Evolutionary conservation across 345 rosid species (phyloP), one percentile per base, ranked within the genome.

Genomic region (Crucihimalaya himalaica): DNA sequence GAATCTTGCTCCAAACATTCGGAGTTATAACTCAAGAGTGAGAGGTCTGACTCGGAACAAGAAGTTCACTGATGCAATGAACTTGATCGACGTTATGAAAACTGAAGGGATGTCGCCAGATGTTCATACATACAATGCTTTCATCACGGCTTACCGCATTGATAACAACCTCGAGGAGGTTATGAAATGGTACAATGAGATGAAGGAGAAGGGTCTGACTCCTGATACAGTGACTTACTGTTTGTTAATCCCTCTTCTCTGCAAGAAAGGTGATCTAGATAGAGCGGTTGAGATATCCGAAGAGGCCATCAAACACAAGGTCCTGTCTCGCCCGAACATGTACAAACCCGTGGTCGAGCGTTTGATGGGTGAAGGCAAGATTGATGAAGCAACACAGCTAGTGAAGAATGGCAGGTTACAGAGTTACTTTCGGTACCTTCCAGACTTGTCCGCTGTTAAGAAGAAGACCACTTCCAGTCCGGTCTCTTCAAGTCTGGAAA

Each of bases 1-100:
- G 79, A 55, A 75, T 54, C 69, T 87, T 69, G 76, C 31, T 54
- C 97, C 97, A 12, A 75, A 89, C 53, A 19, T 80, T 51, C 66
- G 84, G 73, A 90, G 84, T 78, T 87, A 86, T 62, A 87, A 87
- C 81, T 69, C 87, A 1, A 87, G 77, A 78, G 18, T 93, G 58
- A 35, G 79, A 42, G 93, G 96, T 45, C 61, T 90, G 68, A 79
- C 76, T 14, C 21, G 79, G 20, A 81, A 72, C 71, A 85, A 81
- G 47, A 78, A 78, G 79, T 70, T 77, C 42, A 20, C 50, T 9
- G 87, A 89, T 73, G 93, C 88, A 5, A 78, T 82, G 56, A 57
- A 77, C 48, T 56, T 85, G 27, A 66, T 85, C 8, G 53, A 54
- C 5, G 86, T 74, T 74, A 84, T 93, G 93, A 77, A 70, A 74